phyloP scores from a whole-genome alignment of 2,329 filamentous ascomycete species.

The Bertia moriformis region DNA sequence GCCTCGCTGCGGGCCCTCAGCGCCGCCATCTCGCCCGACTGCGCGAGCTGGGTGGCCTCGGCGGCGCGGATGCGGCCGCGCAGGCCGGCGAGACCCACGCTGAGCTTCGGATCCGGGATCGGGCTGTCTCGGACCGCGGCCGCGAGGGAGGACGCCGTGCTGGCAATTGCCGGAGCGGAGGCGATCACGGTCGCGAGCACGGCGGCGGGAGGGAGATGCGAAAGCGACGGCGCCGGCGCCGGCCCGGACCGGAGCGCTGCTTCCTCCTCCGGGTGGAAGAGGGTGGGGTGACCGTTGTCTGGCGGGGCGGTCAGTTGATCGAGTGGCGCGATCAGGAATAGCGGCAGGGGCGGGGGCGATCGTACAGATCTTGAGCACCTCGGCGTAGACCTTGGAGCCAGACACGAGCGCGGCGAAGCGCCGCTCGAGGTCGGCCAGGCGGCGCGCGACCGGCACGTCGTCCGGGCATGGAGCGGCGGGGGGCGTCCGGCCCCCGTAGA shows the following conservation, averaged over 20 bases:
- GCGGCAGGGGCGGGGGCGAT: slow-evolving; percentile 1
- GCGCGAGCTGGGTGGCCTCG: slow-evolving; percentile 43
- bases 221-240: slow-evolving; percentile 29
- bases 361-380: slow-evolving; percentile 46
- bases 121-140: slow-evolving; percentile 36
- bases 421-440: slow-evolving; percentile 35
- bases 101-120: slow-evolving; percentile 37
- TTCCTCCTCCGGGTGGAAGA: slow-evolving; percentile 36
- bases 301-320: not conserved
- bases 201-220: slow-evolving; percentile 32
- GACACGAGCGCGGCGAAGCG: slow-evolving; percentile 34
- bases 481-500: slow-evolving; percentile 30
- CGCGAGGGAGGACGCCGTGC: slow-evolving; percentile 40
- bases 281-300: slow-evolving; percentile 38
- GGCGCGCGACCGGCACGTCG: slow-evolving; percentile 23
- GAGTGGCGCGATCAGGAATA: not conserved
- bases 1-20: slow-evolving; percentile 48
- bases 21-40: slow-evolving; percentile 46
- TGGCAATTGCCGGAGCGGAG: slow-evolving; percentile 37
- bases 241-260: slow-evolving; percentile 3
- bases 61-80: slow-evolving; percentile 46
- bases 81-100: slow-evolving; percentile 39
- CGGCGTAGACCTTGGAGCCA: slow-evolving; percentile 38
- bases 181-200: slow-evolving; percentile 39
- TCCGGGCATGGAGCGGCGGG: slow-evolving; percentile 16